Evolutionary conservation across 1,284 basidiomycete genomes (phyloP).

Genomic region (Leccinum cinnamomeum): DNA sequence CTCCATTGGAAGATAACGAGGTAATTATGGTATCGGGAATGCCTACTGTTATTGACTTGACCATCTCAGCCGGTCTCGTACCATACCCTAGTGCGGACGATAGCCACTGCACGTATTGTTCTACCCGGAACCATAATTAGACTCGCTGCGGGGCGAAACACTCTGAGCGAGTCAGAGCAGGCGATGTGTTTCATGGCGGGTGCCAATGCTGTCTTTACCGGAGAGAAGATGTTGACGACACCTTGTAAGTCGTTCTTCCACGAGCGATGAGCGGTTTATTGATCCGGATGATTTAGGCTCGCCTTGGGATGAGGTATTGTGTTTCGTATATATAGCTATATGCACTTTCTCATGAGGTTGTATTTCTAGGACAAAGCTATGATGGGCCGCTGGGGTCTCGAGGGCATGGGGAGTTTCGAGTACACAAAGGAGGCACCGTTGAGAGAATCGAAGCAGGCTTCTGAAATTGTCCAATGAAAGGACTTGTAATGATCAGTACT

Average conservation of each 20-base stretch:
- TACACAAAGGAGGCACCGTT: constrained; percentile 41
- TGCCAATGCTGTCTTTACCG: constrained; percentile 98
- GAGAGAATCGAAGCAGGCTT: neutral
- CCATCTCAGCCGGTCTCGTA: constrained; percentile 67
- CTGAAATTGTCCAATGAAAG: neutral
- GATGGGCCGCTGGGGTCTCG: constrained; percentile 91
- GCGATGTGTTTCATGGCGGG: constrained; percentile 99
- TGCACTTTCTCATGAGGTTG: constrained; percentile 11
- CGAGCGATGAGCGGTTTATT: constrained; percentile 5
- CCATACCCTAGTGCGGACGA: constrained; percentile 88
- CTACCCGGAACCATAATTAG: constrained; percentile 94
- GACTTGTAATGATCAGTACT: neutral
- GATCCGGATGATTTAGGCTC: constrained; percentile 50
- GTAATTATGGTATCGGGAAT: constrained; percentile 35
- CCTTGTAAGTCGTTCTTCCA: constrained; percentile 63
- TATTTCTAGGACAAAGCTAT: constrained; percentile 81
- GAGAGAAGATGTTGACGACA: constrained; percentile 96
- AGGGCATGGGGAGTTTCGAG: constrained; percentile 89
- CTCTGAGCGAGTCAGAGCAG: constrained; percentile 89
- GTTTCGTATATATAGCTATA: neutral
- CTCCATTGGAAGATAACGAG: constrained; percentile 72
- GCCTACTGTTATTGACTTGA: constrained; percentile 11
- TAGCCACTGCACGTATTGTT: constrained; percentile 92
- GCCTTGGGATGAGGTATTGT: constrained; percentile 78
- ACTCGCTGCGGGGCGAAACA: constrained; percentile 92